Percentiles rank a stretch among this genome's conserved stretches.
phyloP scores from a whole-genome alignment of 768 basidiomycete species.

The Russula olivacea region DNA sequence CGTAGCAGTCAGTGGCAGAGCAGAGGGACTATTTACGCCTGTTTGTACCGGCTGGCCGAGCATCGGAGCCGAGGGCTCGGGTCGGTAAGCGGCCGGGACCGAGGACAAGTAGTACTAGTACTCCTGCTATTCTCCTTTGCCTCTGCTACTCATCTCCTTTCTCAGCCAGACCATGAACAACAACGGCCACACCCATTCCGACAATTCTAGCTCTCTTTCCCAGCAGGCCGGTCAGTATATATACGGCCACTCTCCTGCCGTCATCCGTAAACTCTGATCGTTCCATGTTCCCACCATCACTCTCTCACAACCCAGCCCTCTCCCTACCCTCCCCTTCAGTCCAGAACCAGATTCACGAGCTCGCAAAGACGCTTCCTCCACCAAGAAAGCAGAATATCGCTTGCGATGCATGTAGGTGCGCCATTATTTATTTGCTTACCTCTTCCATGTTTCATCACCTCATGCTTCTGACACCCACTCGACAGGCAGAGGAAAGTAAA shows the following conservation, averaged over 20 bases:
- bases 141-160: background rate
- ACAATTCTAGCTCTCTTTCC: slow-evolving; percentile 13
- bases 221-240: slow-evolving; percentile 18
- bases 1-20: slow-evolving; percentile 30
- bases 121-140: background rate
- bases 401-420: slow-evolving; percentile 85
- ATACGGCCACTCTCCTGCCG: slow-evolving; percentile 6
- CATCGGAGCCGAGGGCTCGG: background rate
- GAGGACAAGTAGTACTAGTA: background rate
- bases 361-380: slow-evolving; percentile 74
- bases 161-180: background rate
- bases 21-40: background rate
- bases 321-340: slow-evolving; percentile 58
- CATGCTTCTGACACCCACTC: slow-evolving; percentile 7
- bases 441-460: slow-evolving; percentile 9
- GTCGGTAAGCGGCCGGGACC: slow-evolving; percentile 7
- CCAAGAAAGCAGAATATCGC: slow-evolving; percentile 90
- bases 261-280: slow-evolving; percentile 24
- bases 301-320: slow-evolving; percentile 41
- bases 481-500: slow-evolving; percentile 80
- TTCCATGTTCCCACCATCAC: slow-evolving; percentile 29
- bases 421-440: slow-evolving; percentile 14
- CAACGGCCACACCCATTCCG: background rate
- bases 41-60: background rate
- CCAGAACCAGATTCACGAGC: slow-evolving; percentile 78